These are phyloP conservation scores for Ceratobasidium sp. DNA, from an alignment of 1,284 basidiomycete species.

Conservation along the genomic window DNA sequence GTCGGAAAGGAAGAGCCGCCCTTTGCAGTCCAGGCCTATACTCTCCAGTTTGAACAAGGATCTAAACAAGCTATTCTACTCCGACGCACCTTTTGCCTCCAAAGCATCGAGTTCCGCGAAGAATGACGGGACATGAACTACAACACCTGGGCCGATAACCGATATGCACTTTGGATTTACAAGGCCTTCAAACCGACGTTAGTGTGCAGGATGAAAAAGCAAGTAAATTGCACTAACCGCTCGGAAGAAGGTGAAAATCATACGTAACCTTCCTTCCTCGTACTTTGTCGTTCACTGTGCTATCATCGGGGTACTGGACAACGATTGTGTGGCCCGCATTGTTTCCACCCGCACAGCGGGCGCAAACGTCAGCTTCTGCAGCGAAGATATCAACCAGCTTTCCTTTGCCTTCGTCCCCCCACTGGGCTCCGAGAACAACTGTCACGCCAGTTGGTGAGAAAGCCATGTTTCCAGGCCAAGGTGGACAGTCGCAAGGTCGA, in stretches of 20 bases:
- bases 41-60: background rate
- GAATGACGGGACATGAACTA: constrained; percentile 93
- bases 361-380: constrained; percentile 88
- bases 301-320: constrained; percentile 70
- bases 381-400: constrained; percentile 93
- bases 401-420: constrained; percentile 96
- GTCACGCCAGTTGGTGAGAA: constrained; percentile 54
- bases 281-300: constrained; percentile 48
- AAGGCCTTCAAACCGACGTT: constrained; percentile 62
- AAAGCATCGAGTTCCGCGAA: constrained; percentile 91
- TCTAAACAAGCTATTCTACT: background rate
- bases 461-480: constrained; percentile 2
- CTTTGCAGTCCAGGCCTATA: constrained; percentile 82
- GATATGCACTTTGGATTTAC: constrained; percentile 88
- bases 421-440: constrained; percentile 85
- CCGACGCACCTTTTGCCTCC: constrained; percentile 74
- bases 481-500: background rate
- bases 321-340: constrained; percentile 99
- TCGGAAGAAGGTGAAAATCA: constrained; percentile 94
- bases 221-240: constrained; percentile 65
- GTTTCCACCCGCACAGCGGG: constrained; percentile 96
- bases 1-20: constrained; percentile 90
- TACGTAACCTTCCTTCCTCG: constrained; percentile 73
- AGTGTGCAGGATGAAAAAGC: constrained; percentile 32
- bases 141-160: constrained; percentile 91